Conservation (phyloP, 2,329 filamentous ascomycete species). For the Neofusicoccum parvum region DNA sequence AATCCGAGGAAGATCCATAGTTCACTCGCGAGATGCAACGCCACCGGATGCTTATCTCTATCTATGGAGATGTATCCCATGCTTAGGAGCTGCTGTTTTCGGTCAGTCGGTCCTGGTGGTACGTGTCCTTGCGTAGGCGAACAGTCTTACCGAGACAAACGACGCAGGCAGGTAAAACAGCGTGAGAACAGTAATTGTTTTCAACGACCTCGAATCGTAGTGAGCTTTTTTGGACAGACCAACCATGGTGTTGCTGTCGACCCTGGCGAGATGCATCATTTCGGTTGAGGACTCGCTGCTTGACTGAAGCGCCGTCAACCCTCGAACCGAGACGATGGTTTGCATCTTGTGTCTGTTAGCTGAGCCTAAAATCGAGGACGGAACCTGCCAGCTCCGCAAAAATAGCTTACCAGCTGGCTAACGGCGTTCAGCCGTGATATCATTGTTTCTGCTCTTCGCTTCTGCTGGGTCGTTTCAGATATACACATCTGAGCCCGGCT, state of each 20-base stretch:
- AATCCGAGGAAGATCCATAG: conserved; percentile 23
- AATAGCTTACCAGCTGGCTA: not conserved
- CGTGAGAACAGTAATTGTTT: conserved; percentile 24
- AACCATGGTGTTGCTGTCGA: conserved; percentile 23
- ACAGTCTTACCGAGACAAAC: conserved; percentile 23
- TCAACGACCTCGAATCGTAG: conserved; percentile 22
- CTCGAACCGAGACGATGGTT: conserved; percentile 22
- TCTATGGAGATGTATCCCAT: conserved; percentile 23
- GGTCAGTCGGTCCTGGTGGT: not conserved
- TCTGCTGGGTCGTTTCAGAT: not conserved
- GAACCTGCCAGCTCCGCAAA: too few species aligned
- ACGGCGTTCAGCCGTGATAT: not conserved
- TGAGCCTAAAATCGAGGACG: too few species aligned
- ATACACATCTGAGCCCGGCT: not conserved
- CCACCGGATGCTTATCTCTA: not conserved
- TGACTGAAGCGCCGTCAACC: conserved; percentile 18
- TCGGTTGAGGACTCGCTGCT: conserved; percentile 22
- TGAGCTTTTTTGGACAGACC: conserved; percentile 23
- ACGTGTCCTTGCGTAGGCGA: not conserved
- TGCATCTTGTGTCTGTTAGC: not conserved
- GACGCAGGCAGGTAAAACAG: conserved; percentile 24
- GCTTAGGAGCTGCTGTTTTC: conserved; percentile 24
- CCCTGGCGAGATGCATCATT: conserved; percentile 20
- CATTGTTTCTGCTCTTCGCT: not conserved
- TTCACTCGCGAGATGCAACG: conserved; percentile 20